These are phyloP conservation scores for Cryptococcus sp. DNA, from an alignment of 1,284 basidiomycete species.

Conservation along the genomic window DNA sequence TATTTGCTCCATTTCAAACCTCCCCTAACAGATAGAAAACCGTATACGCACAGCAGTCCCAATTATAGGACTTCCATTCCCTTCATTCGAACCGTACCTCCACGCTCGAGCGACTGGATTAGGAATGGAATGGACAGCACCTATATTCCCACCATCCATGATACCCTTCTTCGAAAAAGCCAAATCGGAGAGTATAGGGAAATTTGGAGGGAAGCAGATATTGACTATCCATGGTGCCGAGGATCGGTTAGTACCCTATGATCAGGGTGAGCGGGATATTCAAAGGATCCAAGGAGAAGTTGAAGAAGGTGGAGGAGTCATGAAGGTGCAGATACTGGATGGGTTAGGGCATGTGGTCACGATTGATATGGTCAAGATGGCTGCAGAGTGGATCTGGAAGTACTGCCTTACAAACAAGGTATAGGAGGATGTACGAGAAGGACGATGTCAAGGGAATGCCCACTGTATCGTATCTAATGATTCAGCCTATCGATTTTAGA, in stretches of 20 bases:
- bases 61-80: constrained; percentile 72
- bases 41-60: constrained; percentile 68
- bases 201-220: constrained; percentile 65
- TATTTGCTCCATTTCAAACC: constrained; percentile 14
- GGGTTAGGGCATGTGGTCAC: constrained; percentile 46
- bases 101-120: constrained; percentile 55
- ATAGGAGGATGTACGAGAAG: too few species aligned
- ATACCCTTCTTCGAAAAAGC: constrained; percentile 55
- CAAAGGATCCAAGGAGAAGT: constrained; percentile 21
- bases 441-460: too few species aligned
- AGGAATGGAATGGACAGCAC: constrained; percentile 53
- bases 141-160: constrained; percentile 59
- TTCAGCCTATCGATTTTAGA: too few species aligned
- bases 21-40: constrained; percentile 54
- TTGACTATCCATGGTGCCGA: constrained; percentile 58
- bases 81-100: constrained; percentile 55
- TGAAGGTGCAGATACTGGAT: constrained; percentile 44
- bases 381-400: constrained; percentile 46
- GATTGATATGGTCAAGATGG: constrained; percentile 41
- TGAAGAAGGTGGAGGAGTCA: constrained; percentile 7
- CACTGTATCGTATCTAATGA: too few species aligned
- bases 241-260: constrained; percentile 44
- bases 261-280: constrained; percentile 26
- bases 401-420: constrained; percentile 25
- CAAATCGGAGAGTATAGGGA: constrained; percentile 17